Conservation (phyloP, 192 early-diverging fungal genomes). For the Paraglomus brasilianum region DNA sequence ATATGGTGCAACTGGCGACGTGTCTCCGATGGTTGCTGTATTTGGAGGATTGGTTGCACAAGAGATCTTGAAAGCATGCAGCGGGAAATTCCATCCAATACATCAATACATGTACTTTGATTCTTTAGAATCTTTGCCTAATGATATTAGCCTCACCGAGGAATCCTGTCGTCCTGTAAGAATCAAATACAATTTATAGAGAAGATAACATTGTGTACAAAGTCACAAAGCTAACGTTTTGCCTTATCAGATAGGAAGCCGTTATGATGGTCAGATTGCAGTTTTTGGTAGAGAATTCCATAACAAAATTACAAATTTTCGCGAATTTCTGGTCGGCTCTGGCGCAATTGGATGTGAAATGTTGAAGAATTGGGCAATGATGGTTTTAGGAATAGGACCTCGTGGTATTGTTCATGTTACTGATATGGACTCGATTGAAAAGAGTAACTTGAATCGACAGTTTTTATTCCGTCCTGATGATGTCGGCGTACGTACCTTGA, state of each 20-base stretch:
- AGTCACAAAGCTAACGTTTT: too few species aligned
- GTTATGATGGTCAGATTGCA: constrained; percentile 93
- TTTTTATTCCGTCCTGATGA: constrained; percentile 93
- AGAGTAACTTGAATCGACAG: constrained; percentile 97
- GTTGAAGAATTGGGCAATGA: constrained; percentile 99
- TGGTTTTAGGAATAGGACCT: constrained; percentile 81
- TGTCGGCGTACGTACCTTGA: constrained; percentile 72
- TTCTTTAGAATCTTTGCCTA: constrained; percentile 89
- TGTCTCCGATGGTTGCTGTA: constrained; percentile 95
- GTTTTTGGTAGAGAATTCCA: constrained; percentile 93
- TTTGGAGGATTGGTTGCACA: constrained; percentile 94
- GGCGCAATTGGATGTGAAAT: constrained; percentile 99
- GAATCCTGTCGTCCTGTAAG: constrained; percentile 71
- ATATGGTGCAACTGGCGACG: constrained; percentile 83
- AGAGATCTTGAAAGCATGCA: constrained; percentile 96
- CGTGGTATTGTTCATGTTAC: constrained; percentile 83
- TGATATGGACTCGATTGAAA: constrained; percentile 99
- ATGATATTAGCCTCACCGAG: constrained; percentile 63
- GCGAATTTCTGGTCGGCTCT: constrained; percentile 94
- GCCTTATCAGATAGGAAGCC: constrained; percentile 63
- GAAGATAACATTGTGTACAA: too few species aligned
- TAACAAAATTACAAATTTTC: constrained; percentile 75
- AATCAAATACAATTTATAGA: too few species aligned
- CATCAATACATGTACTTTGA: constrained; percentile 95
- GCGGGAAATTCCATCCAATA: constrained; percentile 93